Base-by-base conservation (phyloP, 371 early-diverging fungal genomes). In the Rozella allomycis region DNA sequence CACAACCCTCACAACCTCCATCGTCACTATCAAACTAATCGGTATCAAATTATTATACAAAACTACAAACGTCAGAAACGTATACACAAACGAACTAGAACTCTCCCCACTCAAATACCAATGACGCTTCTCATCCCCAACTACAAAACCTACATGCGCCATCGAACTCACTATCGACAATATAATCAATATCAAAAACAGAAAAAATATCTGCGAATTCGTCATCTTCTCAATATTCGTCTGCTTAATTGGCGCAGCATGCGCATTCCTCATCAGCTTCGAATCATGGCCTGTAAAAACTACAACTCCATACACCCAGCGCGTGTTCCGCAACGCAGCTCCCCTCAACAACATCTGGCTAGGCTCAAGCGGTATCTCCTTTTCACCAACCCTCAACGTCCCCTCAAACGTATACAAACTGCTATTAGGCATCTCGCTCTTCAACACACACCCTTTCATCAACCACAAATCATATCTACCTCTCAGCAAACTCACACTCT, bases 251-350 rank as follows among this genome's bases (percentile, higher is more conserved):
- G 81, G 82, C 5, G 82, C 69, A 0, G 74, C 70, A 11, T 54
- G 41, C 0, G 85, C 75, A 36, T 82, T 84, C 31, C 73, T 47
- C 79, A 82, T 78, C 17, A 84, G 54, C 46, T 84, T 84, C 7
- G 79, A 74, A 37, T 84, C 85, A 49, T 84, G 81, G 18, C 85
- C 85, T 3, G 85, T 84, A 38, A 77, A 79, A 17, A 82, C 60
- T 6, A 74, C 80, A 23, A 77, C 53, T 22, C 72, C 82, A 46
- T 78, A 81, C 23, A 82, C 58, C 83, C 83, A 84, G 31, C 47
- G 46, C 1, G 82, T 82, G 42, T 84, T 84, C 32, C 79, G 60
- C 18, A 83, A 50, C 38, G 69, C 67, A 16, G 85, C 80, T 16
- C 85, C 84, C 81, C 83, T 58, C 21, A 82, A 55, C 12, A 84